These are phyloP conservation scores for Chloris gayana DNA, from an alignment of 176 grass and related monocot genomes.

Conservation along the genomic window DNA sequence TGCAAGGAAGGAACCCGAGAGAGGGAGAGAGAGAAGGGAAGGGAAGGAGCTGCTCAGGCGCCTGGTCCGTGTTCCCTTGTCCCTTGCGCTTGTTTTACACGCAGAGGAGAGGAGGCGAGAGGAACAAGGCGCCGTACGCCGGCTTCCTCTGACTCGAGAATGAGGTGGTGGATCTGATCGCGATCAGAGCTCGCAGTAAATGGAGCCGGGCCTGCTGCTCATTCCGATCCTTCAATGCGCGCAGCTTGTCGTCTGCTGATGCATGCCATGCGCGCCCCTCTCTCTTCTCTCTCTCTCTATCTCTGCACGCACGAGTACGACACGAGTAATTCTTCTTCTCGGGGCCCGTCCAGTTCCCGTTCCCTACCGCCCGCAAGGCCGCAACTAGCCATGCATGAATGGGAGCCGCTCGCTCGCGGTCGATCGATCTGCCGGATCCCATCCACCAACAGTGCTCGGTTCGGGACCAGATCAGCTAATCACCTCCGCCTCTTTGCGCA, in stretches of 20 bases:
- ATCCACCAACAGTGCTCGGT: not conserved
- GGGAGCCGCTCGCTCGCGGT: not conserved
- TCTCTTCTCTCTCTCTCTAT: too few relatives aligned
- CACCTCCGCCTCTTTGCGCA: not conserved
- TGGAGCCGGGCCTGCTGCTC: not conserved
- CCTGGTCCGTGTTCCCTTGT: conserved; percentile 7
- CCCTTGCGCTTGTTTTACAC: conserved; percentile 37
- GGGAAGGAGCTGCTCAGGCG: not conserved
- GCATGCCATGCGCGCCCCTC: not conserved
- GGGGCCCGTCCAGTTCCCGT: too few relatives aligned
- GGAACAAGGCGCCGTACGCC: not conserved
- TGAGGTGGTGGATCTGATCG: conserved; percentile 24
- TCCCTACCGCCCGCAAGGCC: not conserved
- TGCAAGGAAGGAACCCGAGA: too few relatives aligned
- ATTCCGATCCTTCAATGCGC: conserved; percentile 5
- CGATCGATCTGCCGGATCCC: not conserved
- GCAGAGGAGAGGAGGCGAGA: not conserved
- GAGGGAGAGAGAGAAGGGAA: too few relatives aligned
- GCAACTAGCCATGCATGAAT: not conserved
- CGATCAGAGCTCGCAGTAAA: conserved; percentile 12
- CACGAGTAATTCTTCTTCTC: not conserved
- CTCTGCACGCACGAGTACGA: not conserved
- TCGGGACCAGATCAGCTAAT: conserved; percentile 2
- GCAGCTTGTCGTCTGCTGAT: conserved; percentile 5
- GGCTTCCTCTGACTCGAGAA: conserved; percentile 29